phyloP scores from a whole-genome alignment of 352 stramenopile genomes.

The Globisporangium carolinianum region DNA sequence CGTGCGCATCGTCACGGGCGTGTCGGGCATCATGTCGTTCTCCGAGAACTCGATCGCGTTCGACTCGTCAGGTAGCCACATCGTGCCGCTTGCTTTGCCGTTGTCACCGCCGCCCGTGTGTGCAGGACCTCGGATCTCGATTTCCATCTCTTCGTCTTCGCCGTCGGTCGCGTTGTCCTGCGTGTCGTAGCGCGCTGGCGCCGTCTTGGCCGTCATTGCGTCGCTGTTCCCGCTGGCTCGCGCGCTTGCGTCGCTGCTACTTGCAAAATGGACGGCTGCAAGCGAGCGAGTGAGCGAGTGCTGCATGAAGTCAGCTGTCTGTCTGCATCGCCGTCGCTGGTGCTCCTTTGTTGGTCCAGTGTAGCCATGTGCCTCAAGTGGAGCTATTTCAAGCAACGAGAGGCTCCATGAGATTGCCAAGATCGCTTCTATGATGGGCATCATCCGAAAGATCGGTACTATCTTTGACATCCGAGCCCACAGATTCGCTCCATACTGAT shows the following conservation, averaged over 20 bases:
- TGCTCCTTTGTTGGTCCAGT: too few relatives aligned
- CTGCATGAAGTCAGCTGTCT: too few relatives aligned
- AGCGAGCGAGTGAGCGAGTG: too few relatives aligned
- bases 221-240: neutral
- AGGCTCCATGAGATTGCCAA: too few relatives aligned
- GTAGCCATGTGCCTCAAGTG: too few relatives aligned
- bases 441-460: too few relatives aligned
- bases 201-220: constrained; percentile 14
- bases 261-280: too few relatives aligned
- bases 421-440: too few relatives aligned
- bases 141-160: constrained; percentile 26
- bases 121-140: constrained; percentile 15
- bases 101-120: neutral
- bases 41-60: constrained; percentile 15
- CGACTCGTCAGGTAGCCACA: constrained; percentile 14
- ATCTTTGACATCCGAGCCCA: too few relatives aligned
- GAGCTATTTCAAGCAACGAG: too few relatives aligned
- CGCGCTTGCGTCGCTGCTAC: neutral
- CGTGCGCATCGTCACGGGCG: constrained; percentile 8
- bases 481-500: too few relatives aligned
- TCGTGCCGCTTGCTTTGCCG: neutral
- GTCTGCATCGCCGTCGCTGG: too few relatives aligned
- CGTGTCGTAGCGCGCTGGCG: constrained; percentile 15
- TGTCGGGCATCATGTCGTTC: constrained; percentile 11
- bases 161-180: constrained; percentile 4